These are phyloP conservation scores for Aspergillus latus DNA, from an alignment of 2,329 filamentous ascomycete species.

Conservation along the genomic window DNA sequence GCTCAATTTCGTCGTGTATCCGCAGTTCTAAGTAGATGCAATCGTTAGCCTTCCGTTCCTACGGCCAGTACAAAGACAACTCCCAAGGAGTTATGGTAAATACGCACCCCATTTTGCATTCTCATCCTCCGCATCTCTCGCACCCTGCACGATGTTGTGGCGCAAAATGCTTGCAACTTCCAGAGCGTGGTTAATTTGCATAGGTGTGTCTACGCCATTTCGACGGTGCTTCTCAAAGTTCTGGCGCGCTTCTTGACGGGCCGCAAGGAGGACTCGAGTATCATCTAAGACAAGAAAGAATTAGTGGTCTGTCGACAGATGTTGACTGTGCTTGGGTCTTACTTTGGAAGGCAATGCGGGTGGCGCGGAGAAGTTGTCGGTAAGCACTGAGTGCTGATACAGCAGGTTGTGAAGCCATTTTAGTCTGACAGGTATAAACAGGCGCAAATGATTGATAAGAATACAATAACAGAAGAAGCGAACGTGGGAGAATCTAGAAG, in stretches of 20 bases:
- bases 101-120: conserved; percentile 38
- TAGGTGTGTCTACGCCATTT: conserved; percentile 59
- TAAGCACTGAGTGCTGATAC: conserved; percentile 72
- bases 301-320: conserved; percentile 11
- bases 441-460: background rate
- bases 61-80: background rate
- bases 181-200: conserved; percentile 73
- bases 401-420: conserved; percentile 36
- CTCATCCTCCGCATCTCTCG: conserved; percentile 39
- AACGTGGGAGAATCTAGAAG: background rate
- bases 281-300: conserved; percentile 56
- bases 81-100: background rate
- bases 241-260: conserved; percentile 68
- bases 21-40: conserved; percentile 64
- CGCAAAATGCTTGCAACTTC: conserved; percentile 77
- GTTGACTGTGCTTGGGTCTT: conserved; percentile 8
- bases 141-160: conserved; percentile 86
- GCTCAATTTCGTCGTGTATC: conserved; percentile 88
- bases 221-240: conserved; percentile 69
- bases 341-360: conserved; percentile 82
- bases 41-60: conserved; percentile 4
- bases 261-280: conserved; percentile 64
- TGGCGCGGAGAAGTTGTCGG: conserved; percentile 75
- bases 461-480: background rate
- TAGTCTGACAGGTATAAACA: background rate